Conservation (phyloP, 257 asterid species). For the Jasminum sambac region DNA sequence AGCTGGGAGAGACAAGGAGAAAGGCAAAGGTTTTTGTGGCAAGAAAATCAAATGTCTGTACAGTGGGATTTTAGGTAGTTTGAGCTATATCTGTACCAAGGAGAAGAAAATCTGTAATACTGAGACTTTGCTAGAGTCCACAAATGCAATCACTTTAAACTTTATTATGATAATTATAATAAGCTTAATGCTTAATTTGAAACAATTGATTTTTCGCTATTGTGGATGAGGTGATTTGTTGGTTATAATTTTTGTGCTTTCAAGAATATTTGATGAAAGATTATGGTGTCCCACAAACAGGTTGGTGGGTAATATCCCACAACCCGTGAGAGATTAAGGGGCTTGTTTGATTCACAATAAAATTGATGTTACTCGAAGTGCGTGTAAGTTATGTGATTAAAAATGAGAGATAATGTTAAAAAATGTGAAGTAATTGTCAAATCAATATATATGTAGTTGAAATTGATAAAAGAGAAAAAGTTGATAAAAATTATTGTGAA, state of each 20-base stretch:
- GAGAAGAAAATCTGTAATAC: neutral
- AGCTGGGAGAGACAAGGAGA: neutral
- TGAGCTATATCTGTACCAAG: neutral
- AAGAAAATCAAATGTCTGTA: conserved; percentile 1
- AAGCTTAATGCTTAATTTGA: neutral
- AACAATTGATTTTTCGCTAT: neutral
- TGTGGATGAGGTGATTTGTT: neutral
- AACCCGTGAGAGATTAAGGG: too few relatives aligned
- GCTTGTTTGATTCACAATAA: too few relatives aligned
- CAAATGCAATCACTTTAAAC: neutral
- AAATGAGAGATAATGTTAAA: too few relatives aligned
- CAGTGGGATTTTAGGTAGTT: neutral
- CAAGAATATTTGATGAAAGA: too few relatives aligned
- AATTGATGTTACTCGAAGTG: too few relatives aligned
- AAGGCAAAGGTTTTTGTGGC: neutral
- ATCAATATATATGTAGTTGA: too few relatives aligned
- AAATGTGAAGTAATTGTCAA: too few relatives aligned
- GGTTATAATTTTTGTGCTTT: neutral
- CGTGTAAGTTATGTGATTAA: too few relatives aligned
- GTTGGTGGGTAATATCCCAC: too few relatives aligned
- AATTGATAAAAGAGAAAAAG: too few relatives aligned
- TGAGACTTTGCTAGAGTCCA: neutral
- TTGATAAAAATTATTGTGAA: too few relatives aligned
- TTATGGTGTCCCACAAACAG: too few relatives aligned
- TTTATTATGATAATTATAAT: neutral